phyloP scores from a whole-genome alignment of 345 rosid genomes.

The Eutrema yunnanense region DNA sequence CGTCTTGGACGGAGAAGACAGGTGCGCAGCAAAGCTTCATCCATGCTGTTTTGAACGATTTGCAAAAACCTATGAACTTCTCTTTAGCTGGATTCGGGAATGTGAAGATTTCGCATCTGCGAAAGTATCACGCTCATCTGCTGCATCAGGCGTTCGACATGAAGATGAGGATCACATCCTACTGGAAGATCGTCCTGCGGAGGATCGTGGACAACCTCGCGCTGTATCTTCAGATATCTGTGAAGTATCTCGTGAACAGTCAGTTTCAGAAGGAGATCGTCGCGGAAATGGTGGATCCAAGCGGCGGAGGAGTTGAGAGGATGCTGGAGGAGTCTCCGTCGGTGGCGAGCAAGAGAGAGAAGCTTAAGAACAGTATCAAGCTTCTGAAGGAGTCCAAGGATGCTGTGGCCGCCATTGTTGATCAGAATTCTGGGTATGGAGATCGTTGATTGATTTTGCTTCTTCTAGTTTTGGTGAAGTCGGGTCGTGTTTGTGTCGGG shows the following conservation, averaged over 20 bases:
- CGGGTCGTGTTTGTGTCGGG: not conserved
- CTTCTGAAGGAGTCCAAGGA: conserved; percentile 29
- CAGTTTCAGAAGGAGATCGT: conserved; percentile 16
- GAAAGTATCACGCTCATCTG: not conserved
- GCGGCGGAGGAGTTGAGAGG: not conserved
- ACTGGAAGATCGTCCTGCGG: conserved; percentile 29
- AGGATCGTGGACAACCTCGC: conserved; percentile 31
- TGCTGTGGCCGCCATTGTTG: conserved; percentile 6
- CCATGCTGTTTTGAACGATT: not conserved
- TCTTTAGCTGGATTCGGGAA: not conserved
- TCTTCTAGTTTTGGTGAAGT: not conserved
- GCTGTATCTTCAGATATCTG: conserved; percentile 24
- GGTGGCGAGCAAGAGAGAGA: conserved; percentile 16
- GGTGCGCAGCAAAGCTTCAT: not conserved
- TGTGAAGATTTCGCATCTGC: not conserved
- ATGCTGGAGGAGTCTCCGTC: conserved; percentile 19
- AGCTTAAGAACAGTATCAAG: not conserved
- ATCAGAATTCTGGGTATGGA: not conserved
- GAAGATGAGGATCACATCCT: conserved; percentile 27
- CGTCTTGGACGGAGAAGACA: not conserved
- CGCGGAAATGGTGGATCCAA: not conserved
- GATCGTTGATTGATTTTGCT: not conserved
- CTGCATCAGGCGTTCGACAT: conserved; percentile 21
- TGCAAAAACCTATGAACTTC: not conserved
- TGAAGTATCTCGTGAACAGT: conserved; percentile 16